Evolutionary conservation across 1,139 yeast species (phyloP).

Genomic region (Candida sanyaensis): DNA sequence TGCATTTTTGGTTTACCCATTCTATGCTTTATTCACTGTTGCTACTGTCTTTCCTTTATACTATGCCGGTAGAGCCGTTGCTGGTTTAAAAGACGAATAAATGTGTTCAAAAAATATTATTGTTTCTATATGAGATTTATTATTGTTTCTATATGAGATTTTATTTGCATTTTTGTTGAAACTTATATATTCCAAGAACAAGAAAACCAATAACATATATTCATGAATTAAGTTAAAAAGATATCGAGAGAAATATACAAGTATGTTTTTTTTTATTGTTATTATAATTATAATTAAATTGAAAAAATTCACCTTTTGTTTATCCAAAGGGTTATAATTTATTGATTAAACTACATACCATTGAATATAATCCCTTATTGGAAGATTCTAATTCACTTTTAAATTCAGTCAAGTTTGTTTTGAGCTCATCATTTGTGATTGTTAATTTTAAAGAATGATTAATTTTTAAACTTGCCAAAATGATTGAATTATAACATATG

Average conservation of each 20-base stretch:
- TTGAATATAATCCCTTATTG: not conserved
- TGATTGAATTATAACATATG: slow-evolving; percentile 17
- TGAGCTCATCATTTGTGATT: not conserved
- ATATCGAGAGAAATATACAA: not conserved
- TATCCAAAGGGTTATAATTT: not conserved
- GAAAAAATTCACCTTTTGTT: not conserved
- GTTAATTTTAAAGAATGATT: not conserved
- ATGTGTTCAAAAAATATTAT: not conserved
- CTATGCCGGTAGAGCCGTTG: slow-evolving; percentile 75
- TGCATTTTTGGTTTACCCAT: slow-evolving; percentile 82
- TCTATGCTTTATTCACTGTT: slow-evolving; percentile 80
- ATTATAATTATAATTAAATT: not conserved
- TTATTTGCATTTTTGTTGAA: no score
- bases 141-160: not conserved
- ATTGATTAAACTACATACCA: not conserved
- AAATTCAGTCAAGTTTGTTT: not conserved
- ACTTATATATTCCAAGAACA: not conserved
- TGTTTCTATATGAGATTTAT: no score
- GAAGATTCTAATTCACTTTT: not conserved
- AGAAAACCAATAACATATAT: not conserved
- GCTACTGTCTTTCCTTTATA: slow-evolving; percentile 69
- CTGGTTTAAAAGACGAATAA: slow-evolving; percentile 13
- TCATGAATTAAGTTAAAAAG: not conserved
- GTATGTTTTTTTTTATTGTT: not conserved
- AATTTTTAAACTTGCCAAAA: slow-evolving; percentile 14